Conservation (phyloP, 441 rosid species). For the Mallotus repandus region DNA sequence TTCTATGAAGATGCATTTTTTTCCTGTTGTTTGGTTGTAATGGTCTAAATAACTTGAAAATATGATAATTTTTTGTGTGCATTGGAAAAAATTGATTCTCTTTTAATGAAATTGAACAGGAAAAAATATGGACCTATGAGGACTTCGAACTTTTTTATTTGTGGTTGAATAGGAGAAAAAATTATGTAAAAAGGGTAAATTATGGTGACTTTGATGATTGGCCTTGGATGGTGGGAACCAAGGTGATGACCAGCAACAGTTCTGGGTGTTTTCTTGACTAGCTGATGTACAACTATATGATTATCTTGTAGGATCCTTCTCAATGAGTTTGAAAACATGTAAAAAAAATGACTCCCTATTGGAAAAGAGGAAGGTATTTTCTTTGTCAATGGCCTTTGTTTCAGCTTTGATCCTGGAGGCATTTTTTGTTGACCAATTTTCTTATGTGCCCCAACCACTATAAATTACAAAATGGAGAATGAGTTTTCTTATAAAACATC, state of each 20-base stretch:
- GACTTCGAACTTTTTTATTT: neutral
- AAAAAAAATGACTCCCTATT: neutral
- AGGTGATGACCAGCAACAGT: neutral
- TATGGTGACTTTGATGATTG: neutral
- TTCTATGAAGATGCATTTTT: neutral
- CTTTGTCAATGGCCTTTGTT: neutral
- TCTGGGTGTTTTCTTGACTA: neutral
- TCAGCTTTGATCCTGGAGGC: neutral
- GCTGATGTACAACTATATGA: neutral
- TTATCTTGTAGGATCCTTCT: neutral
- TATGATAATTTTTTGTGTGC: neutral
- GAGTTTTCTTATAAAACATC: neutral
- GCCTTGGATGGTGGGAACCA: neutral
- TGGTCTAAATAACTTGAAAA: neutral
- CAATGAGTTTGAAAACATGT: neutral
- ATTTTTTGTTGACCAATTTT: neutral
- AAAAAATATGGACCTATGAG: neutral
- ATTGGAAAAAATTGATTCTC: neutral
- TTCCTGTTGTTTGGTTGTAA: neutral
- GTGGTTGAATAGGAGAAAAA: neutral
- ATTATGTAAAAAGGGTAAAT: neutral
- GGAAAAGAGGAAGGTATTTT: neutral
- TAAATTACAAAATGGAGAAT: neutral
- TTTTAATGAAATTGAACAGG: neutral
- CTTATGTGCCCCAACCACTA: neutral